These are phyloP conservation scores for Talaromyces borbonicus DNA, from an alignment of 495 filamentous ascomycete genomes.

Conservation along the genomic window DNA sequence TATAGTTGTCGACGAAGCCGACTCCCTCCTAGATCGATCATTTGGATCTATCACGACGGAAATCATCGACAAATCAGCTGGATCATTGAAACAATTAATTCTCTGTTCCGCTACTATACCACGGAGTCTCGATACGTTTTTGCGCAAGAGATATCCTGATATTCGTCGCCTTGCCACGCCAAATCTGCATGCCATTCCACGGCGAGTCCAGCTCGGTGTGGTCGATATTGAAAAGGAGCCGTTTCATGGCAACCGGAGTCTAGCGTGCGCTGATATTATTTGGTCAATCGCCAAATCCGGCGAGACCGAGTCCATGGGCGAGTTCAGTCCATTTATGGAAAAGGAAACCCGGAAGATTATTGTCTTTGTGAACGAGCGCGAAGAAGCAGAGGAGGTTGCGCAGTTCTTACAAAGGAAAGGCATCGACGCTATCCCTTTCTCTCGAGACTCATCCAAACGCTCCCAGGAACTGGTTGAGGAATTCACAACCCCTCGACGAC, in stretches of 20 bases:
- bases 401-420: slow-evolving; percentile 73
- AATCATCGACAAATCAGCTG: slow-evolving; percentile 65
- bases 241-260: slow-evolving; percentile 78
- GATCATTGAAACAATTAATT: slow-evolving; percentile 78
- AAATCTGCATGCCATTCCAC: slow-evolving; percentile 89
- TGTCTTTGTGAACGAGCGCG: slow-evolving; percentile 96
- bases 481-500: slow-evolving; percentile 55
- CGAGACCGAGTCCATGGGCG: slow-evolving; percentile 29
- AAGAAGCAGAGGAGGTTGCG: slow-evolving; percentile 71
- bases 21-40: slow-evolving; percentile 86
- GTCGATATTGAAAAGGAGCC: slow-evolving; percentile 83
- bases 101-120: slow-evolving; percentile 97
- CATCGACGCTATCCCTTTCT: slow-evolving; percentile 75
- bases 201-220: slow-evolving; percentile 86
- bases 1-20: slow-evolving; percentile 87
- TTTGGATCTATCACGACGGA: slow-evolving; percentile 74
- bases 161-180: slow-evolving; percentile 82
- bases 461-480: slow-evolving; percentile 63
- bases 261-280: slow-evolving; percentile 90
- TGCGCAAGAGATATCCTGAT: slow-evolving; percentile 71
- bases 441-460: slow-evolving; percentile 66
- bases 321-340: slow-evolving; percentile 22
- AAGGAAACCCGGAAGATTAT: slow-evolving; percentile 74
- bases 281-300: slow-evolving; percentile 84
- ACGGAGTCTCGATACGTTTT: slow-evolving; percentile 68